phyloP scores from a whole-genome alignment of 768 basidiomycete genomes.

The Psilocybe subaeruginosa region DNA sequence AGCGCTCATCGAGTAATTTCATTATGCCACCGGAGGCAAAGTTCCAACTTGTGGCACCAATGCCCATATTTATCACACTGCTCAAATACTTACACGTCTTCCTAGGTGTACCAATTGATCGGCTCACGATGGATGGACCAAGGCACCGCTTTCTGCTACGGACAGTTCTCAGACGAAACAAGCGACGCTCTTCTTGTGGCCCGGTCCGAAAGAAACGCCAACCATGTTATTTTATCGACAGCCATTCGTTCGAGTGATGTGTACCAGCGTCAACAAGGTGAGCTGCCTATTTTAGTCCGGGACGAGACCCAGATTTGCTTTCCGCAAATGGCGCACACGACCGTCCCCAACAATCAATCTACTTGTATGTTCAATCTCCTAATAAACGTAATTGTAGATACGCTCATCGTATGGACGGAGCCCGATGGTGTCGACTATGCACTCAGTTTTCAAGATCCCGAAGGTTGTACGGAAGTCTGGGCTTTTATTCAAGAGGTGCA shows the following conservation, averaged over 20 bases:
- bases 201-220: conserved; percentile 75
- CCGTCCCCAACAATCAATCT: conserved; percentile 13
- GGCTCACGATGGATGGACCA: conserved; percentile 93
- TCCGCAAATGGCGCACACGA: conserved; percentile 21
- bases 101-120: conserved; percentile 91
- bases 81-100: conserved; percentile 21
- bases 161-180: conserved; percentile 77
- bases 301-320: neutral
- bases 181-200: conserved; percentile 84
- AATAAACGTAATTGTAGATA: conserved; percentile 57
- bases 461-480: conserved; percentile 97
- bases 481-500: conserved; percentile 94
- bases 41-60: neutral
- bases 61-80: conserved; percentile 17
- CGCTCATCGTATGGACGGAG: conserved; percentile 99
- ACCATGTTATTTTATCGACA: conserved; percentile 77
- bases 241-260: conserved; percentile 82
- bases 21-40: conserved; percentile 6
- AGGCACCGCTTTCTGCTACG: conserved; percentile 96
- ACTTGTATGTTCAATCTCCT: conserved; percentile 11
- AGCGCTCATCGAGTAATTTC: conserved; percentile 5
- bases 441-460: conserved; percentile 94
- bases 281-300: conserved; percentile 24
- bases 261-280: conserved; percentile 87
- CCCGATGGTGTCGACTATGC: conserved; percentile 94